Evolutionary conservation across 2,329 filamentous ascomycete species (phyloP).

Genomic region (Colletotrichum chlorophyti): DNA sequence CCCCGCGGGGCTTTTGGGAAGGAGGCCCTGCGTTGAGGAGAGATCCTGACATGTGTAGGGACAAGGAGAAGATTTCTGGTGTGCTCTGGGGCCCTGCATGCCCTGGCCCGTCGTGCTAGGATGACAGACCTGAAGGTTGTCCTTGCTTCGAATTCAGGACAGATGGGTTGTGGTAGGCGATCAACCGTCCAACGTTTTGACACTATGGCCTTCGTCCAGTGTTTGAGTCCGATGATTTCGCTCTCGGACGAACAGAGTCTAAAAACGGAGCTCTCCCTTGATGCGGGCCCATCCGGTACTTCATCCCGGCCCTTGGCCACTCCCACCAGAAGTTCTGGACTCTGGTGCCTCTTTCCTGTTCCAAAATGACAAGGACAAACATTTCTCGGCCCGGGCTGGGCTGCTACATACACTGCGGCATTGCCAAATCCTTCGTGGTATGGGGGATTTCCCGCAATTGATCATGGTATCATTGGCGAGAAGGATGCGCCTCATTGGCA

Average conservation of each 20-base stretch:
- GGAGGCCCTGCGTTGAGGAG: conserved; percentile 15
- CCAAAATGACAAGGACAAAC: neutral
- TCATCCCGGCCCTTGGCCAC: neutral
- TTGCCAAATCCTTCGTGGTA: neutral
- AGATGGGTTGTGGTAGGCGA: conserved; percentile 5
- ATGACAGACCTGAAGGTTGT: neutral
- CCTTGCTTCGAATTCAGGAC: conserved; percentile 4
- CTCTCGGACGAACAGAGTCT: conserved; percentile 2
- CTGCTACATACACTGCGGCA: too few species aligned
- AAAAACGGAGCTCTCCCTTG: conserved; percentile 5
- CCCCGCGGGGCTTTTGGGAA: neutral
- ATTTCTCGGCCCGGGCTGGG: too few species aligned
- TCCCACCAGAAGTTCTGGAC: conserved; percentile 7
- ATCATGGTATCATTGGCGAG: neutral
- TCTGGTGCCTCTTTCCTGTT: neutral
- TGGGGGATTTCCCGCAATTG: neutral
- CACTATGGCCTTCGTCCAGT: conserved; percentile 3
- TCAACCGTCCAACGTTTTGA: conserved; percentile 9
- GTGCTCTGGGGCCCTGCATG: too few species aligned
- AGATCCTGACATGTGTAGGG: conserved; percentile 10
- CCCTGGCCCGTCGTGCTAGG: neutral
- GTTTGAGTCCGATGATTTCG: neutral
- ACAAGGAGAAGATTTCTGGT: too few species aligned
- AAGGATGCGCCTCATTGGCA: neutral
- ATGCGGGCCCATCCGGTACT: neutral